These are phyloP conservation scores for Podospora pseudocomata DNA, from an alignment of 495 filamentous ascomycete genomes.

Conservation along the genomic window DNA sequence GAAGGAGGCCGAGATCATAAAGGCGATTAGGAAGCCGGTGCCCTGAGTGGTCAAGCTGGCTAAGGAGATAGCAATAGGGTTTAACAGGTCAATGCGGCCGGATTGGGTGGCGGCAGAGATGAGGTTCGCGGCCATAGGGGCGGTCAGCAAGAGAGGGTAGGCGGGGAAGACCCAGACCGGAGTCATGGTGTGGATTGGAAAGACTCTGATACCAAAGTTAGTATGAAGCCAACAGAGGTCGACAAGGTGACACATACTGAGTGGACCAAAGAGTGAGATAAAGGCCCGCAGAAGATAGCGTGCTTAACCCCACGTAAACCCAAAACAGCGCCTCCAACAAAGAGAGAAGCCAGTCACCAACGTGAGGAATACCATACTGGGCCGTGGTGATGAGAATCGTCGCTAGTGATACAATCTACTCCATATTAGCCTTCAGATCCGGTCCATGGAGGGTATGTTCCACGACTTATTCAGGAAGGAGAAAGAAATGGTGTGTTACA, in stretches of 20 bases:
- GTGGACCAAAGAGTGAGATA: constrained; percentile 69
- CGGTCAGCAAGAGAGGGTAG: constrained; percentile 77
- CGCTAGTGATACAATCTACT: constrained; percentile 49
- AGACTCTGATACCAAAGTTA: constrained; percentile 38
- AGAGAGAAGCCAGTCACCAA: constrained; percentile 64
- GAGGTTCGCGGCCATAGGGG: constrained; percentile 50
- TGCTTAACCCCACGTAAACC: constrained; percentile 63
- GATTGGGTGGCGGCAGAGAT: constrained; percentile 42
- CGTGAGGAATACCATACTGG: constrained; percentile 67
- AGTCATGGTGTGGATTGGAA: constrained; percentile 84
- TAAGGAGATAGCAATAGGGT: constrained; percentile 62
- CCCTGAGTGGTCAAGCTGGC: constrained; percentile 73
- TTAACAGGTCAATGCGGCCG: constrained; percentile 36
- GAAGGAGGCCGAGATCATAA: constrained; percentile 84
- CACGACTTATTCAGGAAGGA: background rate
- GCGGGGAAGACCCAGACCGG: constrained; percentile 91
- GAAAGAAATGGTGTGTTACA: background rate
- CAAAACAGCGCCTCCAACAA: constrained; percentile 67
- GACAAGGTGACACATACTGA: constrained; percentile 35
- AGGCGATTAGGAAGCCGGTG: constrained; percentile 76
- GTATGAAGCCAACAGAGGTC: background rate
- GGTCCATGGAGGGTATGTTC: background rate
- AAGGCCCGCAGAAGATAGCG: constrained; percentile 61
- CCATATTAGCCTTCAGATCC: constrained; percentile 1
- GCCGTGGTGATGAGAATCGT: constrained; percentile 77